A percentile compares a stretch with the other conserved stretches of the same genome.
Conservation (phyloP, 345 rosid species). For the Camelina sativa region DNA sequence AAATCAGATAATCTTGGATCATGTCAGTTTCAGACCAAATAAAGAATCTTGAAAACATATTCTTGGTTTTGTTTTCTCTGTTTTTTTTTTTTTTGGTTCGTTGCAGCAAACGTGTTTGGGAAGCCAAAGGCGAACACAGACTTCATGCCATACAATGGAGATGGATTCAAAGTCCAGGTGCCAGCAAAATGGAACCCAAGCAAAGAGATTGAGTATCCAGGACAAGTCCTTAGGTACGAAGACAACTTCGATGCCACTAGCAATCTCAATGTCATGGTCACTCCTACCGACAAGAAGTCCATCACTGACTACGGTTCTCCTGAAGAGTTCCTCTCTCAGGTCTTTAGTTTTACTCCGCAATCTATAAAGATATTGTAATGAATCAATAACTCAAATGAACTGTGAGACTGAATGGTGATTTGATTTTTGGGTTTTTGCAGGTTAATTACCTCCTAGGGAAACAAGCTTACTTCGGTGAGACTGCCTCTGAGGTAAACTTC, state of each 20-base stretch:
- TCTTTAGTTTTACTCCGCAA: conserved; percentile 28
- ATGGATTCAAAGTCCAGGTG: conserved; percentile 73
- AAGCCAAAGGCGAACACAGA: conserved; percentile 93
- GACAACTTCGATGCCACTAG: conserved; percentile 86
- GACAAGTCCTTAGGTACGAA: conserved; percentile 91
- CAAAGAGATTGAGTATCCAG: conserved; percentile 87
- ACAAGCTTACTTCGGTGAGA: conserved; percentile 72
- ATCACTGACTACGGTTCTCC: conserved; percentile 80
- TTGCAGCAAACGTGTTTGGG: conserved; percentile 89
- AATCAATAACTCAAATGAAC: background rate
- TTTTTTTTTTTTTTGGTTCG: conserved; percentile 15
- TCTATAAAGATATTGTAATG: background rate
- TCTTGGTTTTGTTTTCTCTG: background rate
- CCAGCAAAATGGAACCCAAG: conserved; percentile 98
- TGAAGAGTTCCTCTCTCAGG: conserved; percentile 75
- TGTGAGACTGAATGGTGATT: conserved; percentile 10
- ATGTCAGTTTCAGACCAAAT: conserved; percentile 17
- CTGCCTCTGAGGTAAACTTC: conserved; percentile 73
- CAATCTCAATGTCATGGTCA: conserved; percentile 69
- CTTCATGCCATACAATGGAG: conserved; percentile 68
- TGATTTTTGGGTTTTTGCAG: conserved; percentile 45
- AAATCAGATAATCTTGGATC: background rate
- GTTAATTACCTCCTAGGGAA: conserved; percentile 86
- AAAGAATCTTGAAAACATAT: conserved; percentile 1
- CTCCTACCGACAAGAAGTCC: conserved; percentile 84